Evolutionary conservation across 305 asterid genomes (phyloP), one percentile per base, ranked within the genome.

Genomic region (Solanum hybrid): DNA sequence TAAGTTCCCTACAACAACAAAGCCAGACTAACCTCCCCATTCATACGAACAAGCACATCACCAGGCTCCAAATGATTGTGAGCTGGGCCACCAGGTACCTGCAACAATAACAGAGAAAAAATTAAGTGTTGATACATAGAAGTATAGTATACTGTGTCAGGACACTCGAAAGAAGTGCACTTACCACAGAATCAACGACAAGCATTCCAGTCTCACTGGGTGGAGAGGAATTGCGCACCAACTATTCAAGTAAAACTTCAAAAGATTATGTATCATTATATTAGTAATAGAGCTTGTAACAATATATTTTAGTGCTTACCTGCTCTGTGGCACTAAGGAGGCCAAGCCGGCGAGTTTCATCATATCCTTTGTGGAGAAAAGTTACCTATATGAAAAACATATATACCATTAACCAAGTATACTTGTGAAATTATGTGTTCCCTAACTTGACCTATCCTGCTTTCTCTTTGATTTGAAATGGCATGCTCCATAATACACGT

Each of bases 1-100:
- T 40, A 72, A 88, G 34, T 75, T 69, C 17, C 69, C 14, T 56
- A 56, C n/a, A 46, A 75, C 27, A 75, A 64, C 22, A 42, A 89
- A 46, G 38, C 60, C 77, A 91, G 81, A 90, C 87, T 86, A 92
- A 98, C 99, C 99, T 98, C 98, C 90, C 98, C 99, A 89, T 98
- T 95, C 94, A 98, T 89, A 86, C 93, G 97, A 91, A 98, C 92
- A 91, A 98, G 98, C 93, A 98, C 98, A 90, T 98, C 99, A 88
- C 99, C 99, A 87, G 99, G 99, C 95, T 98, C 98, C 94, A 98
- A 94, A 92, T 90, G 97, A 87, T 93, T 95, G 92, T 98, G 95
- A 72, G 98, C 99, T 88, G 99, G 99, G 81, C 99, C 99, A 89
- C 96, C 96, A 38, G 99, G 99, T 88, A 98, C 99, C 99, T 98